Percentiles rank a stretch among this genome's conserved stretches.
These are phyloP conservation scores for Melanogaster broomeanus DNA, from an alignment of 768 basidiomycete species.

Conservation along the genomic window DNA sequence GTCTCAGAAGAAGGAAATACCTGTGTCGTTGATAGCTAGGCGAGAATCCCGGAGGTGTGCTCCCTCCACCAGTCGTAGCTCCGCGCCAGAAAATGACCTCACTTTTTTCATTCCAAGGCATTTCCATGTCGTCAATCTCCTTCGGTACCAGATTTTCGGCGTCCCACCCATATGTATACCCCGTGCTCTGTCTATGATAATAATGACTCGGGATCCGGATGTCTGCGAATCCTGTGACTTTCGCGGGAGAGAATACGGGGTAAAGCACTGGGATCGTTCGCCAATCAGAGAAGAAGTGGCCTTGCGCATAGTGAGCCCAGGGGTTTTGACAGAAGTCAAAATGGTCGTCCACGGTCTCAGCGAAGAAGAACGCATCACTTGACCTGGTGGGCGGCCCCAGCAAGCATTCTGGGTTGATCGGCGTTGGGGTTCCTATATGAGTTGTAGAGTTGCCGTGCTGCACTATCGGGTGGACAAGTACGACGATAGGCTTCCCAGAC, in stretches of 20 bases:
- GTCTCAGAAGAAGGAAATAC: conserved; percentile 35
- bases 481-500: conserved; percentile 96
- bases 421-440: conserved; percentile 60
- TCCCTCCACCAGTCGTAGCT: conserved; percentile 94
- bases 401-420: conserved; percentile 28
- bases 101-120: conserved; percentile 87
- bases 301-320: conserved; percentile 84
- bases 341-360: conserved; percentile 55
- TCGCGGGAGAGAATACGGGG: conserved; percentile 93
- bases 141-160: conserved; percentile 68
- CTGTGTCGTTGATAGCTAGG: conserved; percentile 86
- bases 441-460: conserved; percentile 81
- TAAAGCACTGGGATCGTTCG: conserved; percentile 84
- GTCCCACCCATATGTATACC: conserved; percentile 94
- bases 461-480: conserved; percentile 79
- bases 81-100: conserved; percentile 94
- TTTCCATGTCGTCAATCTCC: conserved; percentile 82
- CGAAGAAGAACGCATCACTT: conserved; percentile 68
- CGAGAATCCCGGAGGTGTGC: conserved; percentile 80
- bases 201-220: conserved; percentile 96
- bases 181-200: conserved; percentile 79
- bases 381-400: conserved; percentile 23
- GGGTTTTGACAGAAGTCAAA: conserved; percentile 82
- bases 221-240: conserved; percentile 82
- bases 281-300: conserved; percentile 98